These are phyloP conservation scores for Plasmodium ovale DNA, from an alignment of 169 alveolate genomes.

Conservation along the genomic window DNA sequence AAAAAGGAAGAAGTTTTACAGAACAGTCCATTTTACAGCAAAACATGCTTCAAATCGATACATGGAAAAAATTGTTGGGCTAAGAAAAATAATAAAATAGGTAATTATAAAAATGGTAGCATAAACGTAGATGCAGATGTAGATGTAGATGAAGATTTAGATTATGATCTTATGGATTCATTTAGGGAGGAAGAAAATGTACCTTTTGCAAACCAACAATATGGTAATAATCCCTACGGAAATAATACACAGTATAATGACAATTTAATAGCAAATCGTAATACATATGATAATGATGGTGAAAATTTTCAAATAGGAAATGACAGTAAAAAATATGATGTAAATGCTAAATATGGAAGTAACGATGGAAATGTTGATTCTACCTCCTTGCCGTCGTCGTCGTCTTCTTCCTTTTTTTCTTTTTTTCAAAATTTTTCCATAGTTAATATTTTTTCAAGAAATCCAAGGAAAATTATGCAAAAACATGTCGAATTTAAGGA, in stretches of 20 bases:
- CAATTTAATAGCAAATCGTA: not conserved
- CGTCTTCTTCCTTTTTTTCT: constrained; percentile 1
- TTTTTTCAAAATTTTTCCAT: constrained; percentile 20
- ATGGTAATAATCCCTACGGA: not conserved
- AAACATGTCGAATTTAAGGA: constrained; percentile 51
- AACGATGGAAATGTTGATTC: too few relatives aligned
- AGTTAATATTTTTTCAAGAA: constrained; percentile 28
- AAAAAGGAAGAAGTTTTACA: constrained; percentile 50
- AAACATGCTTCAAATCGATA: constrained; percentile 37
- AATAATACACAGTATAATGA: constrained; percentile 1
- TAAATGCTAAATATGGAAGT: not conserved
- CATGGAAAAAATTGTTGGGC: constrained; percentile 12
- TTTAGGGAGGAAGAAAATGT: not conserved
- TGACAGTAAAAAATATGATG: not conserved
- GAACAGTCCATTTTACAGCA: constrained; percentile 33
- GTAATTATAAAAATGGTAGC: not conserved
- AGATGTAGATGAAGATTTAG: constrained; percentile 46
- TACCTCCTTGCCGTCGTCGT: too few relatives aligned
- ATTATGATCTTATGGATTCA: constrained; percentile 29
- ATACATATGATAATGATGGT: not conserved
- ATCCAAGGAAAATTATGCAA: constrained; percentile 37
- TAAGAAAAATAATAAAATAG: constrained; percentile 4
- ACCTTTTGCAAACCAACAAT: not conserved
- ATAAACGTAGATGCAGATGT: not conserved
- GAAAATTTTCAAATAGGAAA: constrained; percentile 1